phyloP scores from a whole-genome alignment of 2,329 filamentous ascomycete genomes.

The Oidium heveae region DNA sequence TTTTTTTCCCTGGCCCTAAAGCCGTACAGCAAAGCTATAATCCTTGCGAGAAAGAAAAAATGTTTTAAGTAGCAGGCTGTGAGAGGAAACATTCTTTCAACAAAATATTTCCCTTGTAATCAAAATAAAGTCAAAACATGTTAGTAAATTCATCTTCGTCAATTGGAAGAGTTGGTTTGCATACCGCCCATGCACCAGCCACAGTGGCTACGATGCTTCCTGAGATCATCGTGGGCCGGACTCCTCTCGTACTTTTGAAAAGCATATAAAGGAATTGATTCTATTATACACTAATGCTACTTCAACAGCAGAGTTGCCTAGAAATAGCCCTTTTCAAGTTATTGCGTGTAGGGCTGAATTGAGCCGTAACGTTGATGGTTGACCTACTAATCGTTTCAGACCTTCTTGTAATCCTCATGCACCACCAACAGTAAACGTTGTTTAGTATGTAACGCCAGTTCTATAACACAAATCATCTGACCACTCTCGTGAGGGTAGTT shows the following conservation, averaged over 20 bases:
- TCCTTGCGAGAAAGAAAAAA: too few species aligned
- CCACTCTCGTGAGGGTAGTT: slow-evolving; percentile 85
- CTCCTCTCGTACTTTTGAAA: slow-evolving; percentile 84
- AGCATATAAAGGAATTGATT: slow-evolving; percentile 73
- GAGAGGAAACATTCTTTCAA: slow-evolving; percentile 5
- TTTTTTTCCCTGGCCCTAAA: too few species aligned
- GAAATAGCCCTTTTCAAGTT: slow-evolving; percentile 74
- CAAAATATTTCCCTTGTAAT: slow-evolving; percentile 25
- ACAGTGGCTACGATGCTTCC: slow-evolving; percentile 68
- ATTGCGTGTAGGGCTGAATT: slow-evolving; percentile 91
- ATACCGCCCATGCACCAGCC: slow-evolving; percentile 76
- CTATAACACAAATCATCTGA: slow-evolving; percentile 97
- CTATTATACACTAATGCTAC: slow-evolving; percentile 93
- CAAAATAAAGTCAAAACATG: slow-evolving; percentile 17
- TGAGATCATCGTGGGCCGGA: slow-evolving; percentile 84
- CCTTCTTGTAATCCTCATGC: slow-evolving; percentile 85
- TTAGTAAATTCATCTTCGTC: slow-evolving; percentile 2
- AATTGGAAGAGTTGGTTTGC: slow-evolving; percentile 16
- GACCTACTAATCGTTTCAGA: slow-evolving; percentile 46
- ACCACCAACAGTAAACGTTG: slow-evolving; percentile 66
- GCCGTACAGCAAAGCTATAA: too few species aligned
- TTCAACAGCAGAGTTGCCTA: slow-evolving; percentile 89
- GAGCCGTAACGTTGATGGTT: slow-evolving; percentile 70
- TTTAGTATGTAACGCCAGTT: slow-evolving; percentile 77
- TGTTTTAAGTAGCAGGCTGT: neutral